A percentile compares a stretch with the other conserved stretches of the same genome.
These are phyloP conservation scores for Clathrospora elynae DNA, from an alignment of 2,329 filamentous ascomycete genomes.

Conservation along the genomic window DNA sequence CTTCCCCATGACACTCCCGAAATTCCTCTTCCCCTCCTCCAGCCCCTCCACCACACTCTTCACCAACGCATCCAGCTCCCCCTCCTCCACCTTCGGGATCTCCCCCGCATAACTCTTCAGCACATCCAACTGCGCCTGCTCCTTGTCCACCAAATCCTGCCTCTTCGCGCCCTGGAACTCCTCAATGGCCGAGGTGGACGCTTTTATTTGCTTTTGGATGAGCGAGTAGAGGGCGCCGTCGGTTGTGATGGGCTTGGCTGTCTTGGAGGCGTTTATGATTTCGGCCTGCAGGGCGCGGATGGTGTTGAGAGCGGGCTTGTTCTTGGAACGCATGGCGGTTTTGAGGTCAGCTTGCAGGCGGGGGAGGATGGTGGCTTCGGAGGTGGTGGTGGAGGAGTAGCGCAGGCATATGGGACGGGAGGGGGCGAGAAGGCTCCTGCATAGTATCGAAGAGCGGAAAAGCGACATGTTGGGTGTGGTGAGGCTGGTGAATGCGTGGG, in stretches of 20 bases:
- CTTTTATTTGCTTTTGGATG: conserved; percentile 66
- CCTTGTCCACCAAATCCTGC: conserved; percentile 71
- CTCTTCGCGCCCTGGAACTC: conserved; percentile 70
- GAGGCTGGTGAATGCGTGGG: conserved; percentile 11
- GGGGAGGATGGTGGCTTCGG: conserved; percentile 44
- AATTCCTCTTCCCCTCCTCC: conserved; percentile 55
- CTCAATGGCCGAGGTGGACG: conserved; percentile 62
- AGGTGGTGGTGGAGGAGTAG: conserved; percentile 24
- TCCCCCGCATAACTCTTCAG: conserved; percentile 67
- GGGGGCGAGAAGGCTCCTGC: conserved; percentile 19
- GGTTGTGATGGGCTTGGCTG: conserved; percentile 68
- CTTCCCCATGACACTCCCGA: conserved; percentile 68
- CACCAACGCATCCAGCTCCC: conserved; percentile 63
- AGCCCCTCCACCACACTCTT: conserved; percentile 58
- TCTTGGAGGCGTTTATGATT: conserved; percentile 77
- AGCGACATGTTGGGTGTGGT: conserved; percentile 31
- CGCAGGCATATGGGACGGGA: conserved; percentile 26
- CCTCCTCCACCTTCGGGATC: conserved; percentile 63
- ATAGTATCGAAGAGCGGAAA: conserved; percentile 27
- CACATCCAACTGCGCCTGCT: conserved; percentile 68
- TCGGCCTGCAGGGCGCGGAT: conserved; percentile 71
- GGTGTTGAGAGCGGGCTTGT: conserved; percentile 66
- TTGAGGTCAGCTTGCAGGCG: conserved; percentile 56
- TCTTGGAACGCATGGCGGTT: conserved; percentile 55
- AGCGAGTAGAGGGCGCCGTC: conserved; percentile 72